Base-by-base conservation (phyloP, 768 basidiomycete genomes). In the Russula vinacea region DNA sequence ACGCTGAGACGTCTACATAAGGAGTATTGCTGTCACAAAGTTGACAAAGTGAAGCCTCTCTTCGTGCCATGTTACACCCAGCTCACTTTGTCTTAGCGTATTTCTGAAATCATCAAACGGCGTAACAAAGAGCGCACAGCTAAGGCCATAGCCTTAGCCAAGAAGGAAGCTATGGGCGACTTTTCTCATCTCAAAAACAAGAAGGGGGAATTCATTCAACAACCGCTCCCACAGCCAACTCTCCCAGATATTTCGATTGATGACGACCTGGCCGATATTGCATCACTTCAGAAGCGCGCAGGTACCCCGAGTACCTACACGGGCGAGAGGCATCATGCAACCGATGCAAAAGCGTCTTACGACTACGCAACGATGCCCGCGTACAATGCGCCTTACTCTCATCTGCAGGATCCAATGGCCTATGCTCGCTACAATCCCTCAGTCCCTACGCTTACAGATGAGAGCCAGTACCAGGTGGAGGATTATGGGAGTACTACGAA, bases 21-120 rank as follows among this genome's bases (percentile, higher is more conserved):
- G 88, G 96, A 99, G 81, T 98, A 97, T 77, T 92, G 92, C 75
- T 98, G 95, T 74, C 93, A 98, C 80, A 97, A 98, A 76, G 93
- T 98, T 56, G 96, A 99, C 79, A 98, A 98, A 85, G 91, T 92
- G 72, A 61, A 71, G 66, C 35, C 63, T 29, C 14, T 32, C 13
- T n/a, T 54, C 22, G 5, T 50, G 13, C n/a, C n/a, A 61, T 67
- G 19, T 58, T 24, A 40, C 42, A 35, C 45, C 65, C 59, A 52
- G 47, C 65, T 70, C 40, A 72, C 53, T 22, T 54, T 59, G 24
- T 50, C 39, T 66, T 16, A 94, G 92, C 94, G 96, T 67, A 98
- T 98, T 70, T 84, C 87, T 62, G 91, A 88, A 72, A 87, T 98
- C 64, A 93, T 98, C 80, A 94, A 92, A 76, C 88, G 90, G 67